Evolutionary conservation across 2,329 filamentous ascomycete species (phyloP).

Genomic region (Diaporthe batatas): DNA sequence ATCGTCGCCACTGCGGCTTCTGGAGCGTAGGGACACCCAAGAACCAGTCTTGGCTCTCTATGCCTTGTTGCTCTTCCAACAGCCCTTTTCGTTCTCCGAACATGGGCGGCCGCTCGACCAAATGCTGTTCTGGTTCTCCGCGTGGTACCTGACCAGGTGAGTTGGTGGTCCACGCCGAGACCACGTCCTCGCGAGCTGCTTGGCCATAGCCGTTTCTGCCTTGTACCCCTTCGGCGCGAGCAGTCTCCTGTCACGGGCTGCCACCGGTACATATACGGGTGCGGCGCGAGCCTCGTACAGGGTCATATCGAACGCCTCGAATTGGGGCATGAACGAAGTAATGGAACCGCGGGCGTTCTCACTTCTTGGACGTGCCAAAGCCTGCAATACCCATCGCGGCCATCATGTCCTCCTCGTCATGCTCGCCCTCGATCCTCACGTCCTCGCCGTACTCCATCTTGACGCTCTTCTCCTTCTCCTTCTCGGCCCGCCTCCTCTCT

Average conservation of each 20-base stretch:
- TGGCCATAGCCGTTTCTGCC: background rate
- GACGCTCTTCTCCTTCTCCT: conserved; percentile 66
- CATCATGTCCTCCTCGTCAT: conserved; percentile 80
- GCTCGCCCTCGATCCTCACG: conserved; percentile 75
- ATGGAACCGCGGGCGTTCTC: background rate
- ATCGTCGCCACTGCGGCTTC: background rate
- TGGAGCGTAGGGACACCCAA: background rate
- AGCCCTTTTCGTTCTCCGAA: background rate
- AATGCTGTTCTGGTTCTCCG: background rate
- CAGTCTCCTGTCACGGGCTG: background rate
- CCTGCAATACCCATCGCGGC: conserved; percentile 75
- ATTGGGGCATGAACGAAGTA: background rate
- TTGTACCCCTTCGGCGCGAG: background rate
- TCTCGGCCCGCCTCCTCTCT: conserved; percentile 64
- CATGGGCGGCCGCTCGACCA: background rate
- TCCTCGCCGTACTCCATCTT: conserved; percentile 75
- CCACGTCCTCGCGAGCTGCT: background rate
- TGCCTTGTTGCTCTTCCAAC: background rate
- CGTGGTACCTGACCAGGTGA: background rate
- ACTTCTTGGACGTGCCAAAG: conserved; percentile 71
- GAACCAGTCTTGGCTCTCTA: background rate
- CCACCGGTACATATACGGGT: background rate
- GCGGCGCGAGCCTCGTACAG: background rate
- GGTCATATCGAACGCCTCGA: background rate
- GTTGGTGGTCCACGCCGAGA: background rate